Conservation (phyloP, 1,139 yeast genomes). For the Blastobotrys capitulatus region DNA sequence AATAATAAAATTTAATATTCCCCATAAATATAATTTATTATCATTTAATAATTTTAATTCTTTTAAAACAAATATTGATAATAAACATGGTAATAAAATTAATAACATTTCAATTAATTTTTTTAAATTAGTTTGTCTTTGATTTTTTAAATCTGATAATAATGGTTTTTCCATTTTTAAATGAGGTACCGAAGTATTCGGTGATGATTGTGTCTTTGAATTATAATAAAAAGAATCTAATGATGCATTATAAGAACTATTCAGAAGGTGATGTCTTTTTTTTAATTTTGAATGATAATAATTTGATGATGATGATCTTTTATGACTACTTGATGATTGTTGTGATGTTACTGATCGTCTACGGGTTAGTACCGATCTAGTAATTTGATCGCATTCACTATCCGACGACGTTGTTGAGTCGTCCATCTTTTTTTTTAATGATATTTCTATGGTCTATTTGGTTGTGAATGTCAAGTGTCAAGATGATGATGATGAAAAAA, state of each 20-base stretch:
- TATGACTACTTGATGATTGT: neutral
- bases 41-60: neutral
- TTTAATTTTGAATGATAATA: neutral
- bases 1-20: neutral
- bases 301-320: neutral
- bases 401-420: constrained; percentile 7
- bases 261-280: neutral
- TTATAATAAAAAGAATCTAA: neutral
- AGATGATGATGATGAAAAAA: neutral
- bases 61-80: neutral
- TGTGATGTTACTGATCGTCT: constrained; percentile 2
- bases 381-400: constrained; percentile 6
- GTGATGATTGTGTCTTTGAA: neutral
- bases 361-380: constrained; percentile 6
- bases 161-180: neutral
- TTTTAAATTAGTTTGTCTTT: neutral
- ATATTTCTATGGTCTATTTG: too few relatives aligned
- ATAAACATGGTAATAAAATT: neutral
- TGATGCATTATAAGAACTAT: neutral
- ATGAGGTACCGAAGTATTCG: neutral
- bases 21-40: neutral
- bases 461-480: neutral
- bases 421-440: neutral
- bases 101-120: constrained; percentile 1
- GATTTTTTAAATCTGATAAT: neutral